Evolutionary conservation across 768 basidiomycete genomes (phyloP).

Genomic region (Daedalea quercina): DNA sequence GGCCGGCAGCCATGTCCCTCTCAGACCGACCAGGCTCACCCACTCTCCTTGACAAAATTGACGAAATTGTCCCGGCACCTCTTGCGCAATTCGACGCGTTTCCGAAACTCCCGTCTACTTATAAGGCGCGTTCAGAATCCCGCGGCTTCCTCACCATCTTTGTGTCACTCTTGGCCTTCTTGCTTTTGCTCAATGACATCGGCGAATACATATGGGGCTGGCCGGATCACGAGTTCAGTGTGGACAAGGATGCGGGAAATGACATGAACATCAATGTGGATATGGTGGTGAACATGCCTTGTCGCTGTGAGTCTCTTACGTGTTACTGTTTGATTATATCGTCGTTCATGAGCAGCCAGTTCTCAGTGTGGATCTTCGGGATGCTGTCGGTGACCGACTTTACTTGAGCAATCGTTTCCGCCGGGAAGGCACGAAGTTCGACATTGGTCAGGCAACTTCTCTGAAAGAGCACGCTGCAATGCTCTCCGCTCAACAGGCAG

Average conservation of each 20-base stretch:
- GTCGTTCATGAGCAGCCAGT: constrained; percentile 33
- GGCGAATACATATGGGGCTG: constrained; percentile 93
- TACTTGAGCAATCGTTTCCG: constrained; percentile 74
- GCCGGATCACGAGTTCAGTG: constrained; percentile 83
- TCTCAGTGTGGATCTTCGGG: constrained; percentile 83
- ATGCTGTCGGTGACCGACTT: constrained; percentile 89
- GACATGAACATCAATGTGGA: constrained; percentile 87
- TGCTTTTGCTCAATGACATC: constrained; percentile 83
- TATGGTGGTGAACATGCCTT: constrained; percentile 89
- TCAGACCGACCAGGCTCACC: constrained; percentile 13
- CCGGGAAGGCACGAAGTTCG: constrained; percentile 83
- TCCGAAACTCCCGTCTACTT: constrained; percentile 76
- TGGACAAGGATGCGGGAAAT: constrained; percentile 57
- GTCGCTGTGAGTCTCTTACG: constrained; percentile 60
- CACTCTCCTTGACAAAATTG: constrained; percentile 52
- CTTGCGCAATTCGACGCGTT: constrained; percentile 80
- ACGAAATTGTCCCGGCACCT: constrained; percentile 54
- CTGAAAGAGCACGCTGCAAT: constrained; percentile 64
- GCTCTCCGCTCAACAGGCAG: constrained; percentile 63
- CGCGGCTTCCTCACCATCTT: constrained; percentile 79
- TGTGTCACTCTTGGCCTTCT: constrained; percentile 54
- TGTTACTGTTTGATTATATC: neutral
- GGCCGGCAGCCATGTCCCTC: neutral
- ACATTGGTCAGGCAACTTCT: constrained; percentile 71
- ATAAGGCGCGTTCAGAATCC: constrained; percentile 72